These are phyloP conservation scores for Sporothrix globosa DNA, from an alignment of 2,329 filamentous ascomycete genomes.

Conservation along the genomic window DNA sequence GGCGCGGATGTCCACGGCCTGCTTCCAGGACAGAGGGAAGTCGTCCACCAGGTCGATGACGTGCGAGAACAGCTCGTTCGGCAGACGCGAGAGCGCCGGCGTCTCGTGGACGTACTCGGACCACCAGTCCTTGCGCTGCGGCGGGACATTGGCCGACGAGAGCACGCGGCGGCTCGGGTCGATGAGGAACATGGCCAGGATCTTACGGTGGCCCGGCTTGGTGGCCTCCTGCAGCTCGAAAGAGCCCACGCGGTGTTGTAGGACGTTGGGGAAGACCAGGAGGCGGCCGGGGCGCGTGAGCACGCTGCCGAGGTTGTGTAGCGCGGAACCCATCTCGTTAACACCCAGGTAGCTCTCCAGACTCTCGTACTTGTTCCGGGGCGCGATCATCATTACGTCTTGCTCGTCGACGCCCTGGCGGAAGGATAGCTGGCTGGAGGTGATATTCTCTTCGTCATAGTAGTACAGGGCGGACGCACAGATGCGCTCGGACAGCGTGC, in stretches of 20 bases:
- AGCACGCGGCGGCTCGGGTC: conserved; percentile 58
- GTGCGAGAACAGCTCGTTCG: conserved; percentile 39
- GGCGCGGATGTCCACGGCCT: conserved; percentile 36
- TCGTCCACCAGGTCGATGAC: conserved; percentile 38
- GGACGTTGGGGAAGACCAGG: conserved; percentile 49
- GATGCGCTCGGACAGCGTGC: conserved; percentile 58
- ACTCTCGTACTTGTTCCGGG: conserved; percentile 31
- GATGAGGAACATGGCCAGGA: conserved; percentile 62
- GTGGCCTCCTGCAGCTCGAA: conserved; percentile 55
- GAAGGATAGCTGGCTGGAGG: conserved; percentile 50
- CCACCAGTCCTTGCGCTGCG: conserved; percentile 47
- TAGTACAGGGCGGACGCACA: conserved; percentile 60
- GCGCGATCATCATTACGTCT: conserved; percentile 28
- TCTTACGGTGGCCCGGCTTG: conserved; percentile 58
- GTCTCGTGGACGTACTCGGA: conserved; percentile 33
- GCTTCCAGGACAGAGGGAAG: conserved; percentile 39
- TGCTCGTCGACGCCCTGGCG: conserved; percentile 38
- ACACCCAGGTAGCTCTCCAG: conserved; percentile 37
- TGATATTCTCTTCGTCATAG: conserved; percentile 57
- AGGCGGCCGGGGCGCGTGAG: conserved; percentile 49
- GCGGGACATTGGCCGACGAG: conserved; percentile 49
- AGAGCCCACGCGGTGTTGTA: conserved; percentile 55
- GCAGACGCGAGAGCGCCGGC: conserved; percentile 32
- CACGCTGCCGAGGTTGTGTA: conserved; percentile 51
- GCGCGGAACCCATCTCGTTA: conserved; percentile 36